A percentile compares a stretch with the other conserved stretches of the same genome.
phyloP scores from a whole-genome alignment of 2,329 filamentous ascomycete genomes.

The Phoma sp. region DNA sequence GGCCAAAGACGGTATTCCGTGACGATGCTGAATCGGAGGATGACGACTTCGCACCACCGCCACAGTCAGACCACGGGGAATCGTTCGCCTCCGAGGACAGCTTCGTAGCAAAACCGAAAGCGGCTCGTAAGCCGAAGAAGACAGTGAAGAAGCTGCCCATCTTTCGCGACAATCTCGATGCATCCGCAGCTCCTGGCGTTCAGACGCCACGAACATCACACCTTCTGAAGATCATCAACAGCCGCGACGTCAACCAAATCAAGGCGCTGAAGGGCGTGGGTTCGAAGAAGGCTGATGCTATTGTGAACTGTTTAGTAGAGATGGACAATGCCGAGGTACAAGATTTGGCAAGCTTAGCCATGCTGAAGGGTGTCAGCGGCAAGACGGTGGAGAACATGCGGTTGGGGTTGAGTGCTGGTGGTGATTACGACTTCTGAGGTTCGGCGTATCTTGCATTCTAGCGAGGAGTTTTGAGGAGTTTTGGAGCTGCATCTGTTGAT shows the following conservation, averaged over 20 bases:
- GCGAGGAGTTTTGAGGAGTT: slow-evolving; percentile 31
- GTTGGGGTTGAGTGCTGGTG: slow-evolving; percentile 41
- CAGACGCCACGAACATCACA: slow-evolving; percentile 66
- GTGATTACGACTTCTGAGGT: slow-evolving; percentile 36
- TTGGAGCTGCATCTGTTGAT: neutral
- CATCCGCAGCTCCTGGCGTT: slow-evolving; percentile 22
- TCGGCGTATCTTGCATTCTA: slow-evolving; percentile 18
- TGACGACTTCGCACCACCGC: slow-evolving; percentile 52
- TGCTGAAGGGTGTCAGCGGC: slow-evolving; percentile 57
- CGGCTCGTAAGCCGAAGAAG: slow-evolving; percentile 43
- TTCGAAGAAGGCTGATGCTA: slow-evolving; percentile 70
- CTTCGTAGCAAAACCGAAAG: slow-evolving; percentile 50
- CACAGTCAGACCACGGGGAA: slow-evolving; percentile 47
- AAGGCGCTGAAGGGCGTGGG: slow-evolving; percentile 74
- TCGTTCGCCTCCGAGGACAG: slow-evolving; percentile 49
- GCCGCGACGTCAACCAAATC: slow-evolving; percentile 71
- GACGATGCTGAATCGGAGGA: slow-evolving; percentile 44
- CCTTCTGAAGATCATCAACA: slow-evolving; percentile 76
- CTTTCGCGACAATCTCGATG: slow-evolving; percentile 43
- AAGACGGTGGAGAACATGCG: slow-evolving; percentile 62
- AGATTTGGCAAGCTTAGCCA: slow-evolving; percentile 54
- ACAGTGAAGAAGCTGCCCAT: slow-evolving; percentile 45
- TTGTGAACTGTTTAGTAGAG: slow-evolving; percentile 58
- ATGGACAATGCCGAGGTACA: slow-evolving; percentile 53
- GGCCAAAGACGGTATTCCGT: slow-evolving; percentile 12